A percentile compares a stretch with the other conserved stretches of the same genome.
phyloP scores from a whole-genome alignment of 179 eudicot species.

The Silene noctiflora region DNA sequence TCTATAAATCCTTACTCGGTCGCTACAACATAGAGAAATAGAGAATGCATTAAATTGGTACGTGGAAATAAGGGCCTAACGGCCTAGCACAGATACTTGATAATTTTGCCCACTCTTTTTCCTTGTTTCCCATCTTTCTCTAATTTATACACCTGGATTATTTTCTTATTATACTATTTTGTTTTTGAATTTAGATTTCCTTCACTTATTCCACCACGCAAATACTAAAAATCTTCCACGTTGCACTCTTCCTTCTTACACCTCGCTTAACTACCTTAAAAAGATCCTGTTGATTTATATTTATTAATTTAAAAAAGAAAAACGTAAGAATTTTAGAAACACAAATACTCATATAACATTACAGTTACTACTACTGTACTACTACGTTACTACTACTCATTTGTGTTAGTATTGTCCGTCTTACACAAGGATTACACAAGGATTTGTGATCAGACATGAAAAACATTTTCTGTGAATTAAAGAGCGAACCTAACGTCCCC shows the following conservation, averaged over 20 bases:
- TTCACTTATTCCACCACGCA: constrained; percentile 2
- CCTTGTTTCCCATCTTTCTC: background rate
- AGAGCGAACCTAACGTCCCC: background rate
- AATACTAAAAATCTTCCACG: constrained; percentile 18
- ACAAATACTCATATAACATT: background rate
- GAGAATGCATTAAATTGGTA: background rate
- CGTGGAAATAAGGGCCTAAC: constrained; percentile 8
- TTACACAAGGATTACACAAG: too few relatives aligned
- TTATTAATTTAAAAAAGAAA: too few relatives aligned
- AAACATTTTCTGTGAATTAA: background rate
- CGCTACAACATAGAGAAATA: too few relatives aligned
- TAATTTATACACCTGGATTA: background rate
- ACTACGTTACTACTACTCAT: background rate
- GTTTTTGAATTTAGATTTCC: background rate
- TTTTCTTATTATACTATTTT: too few relatives aligned
- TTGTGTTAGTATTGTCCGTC: too few relatives aligned
- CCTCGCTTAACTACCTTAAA: background rate
- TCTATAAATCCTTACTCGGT: too few relatives aligned
- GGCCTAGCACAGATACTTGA: background rate
- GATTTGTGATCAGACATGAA: background rate
- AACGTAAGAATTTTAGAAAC: too few relatives aligned
- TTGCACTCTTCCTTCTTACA: constrained; percentile 12
- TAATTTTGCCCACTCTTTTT: background rate
- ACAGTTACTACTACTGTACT: background rate
- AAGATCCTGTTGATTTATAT: background rate